These are phyloP conservation scores for Nitzschia sp. DNA, from an alignment of 108 stramenopile species.

Conservation along the genomic window DNA sequence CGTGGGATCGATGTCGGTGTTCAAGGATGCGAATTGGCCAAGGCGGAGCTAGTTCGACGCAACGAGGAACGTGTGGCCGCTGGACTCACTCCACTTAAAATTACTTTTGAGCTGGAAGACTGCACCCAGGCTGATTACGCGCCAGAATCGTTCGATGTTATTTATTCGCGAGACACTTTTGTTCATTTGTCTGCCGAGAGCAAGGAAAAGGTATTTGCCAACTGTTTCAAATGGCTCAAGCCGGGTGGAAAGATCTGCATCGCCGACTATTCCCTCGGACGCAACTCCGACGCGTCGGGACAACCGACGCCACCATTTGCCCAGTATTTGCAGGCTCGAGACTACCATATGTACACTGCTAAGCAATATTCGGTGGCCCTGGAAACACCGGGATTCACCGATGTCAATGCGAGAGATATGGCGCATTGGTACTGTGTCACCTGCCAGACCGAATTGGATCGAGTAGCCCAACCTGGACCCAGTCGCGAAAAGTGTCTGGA, in stretches of 20 bases:
- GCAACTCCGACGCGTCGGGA: background rate
- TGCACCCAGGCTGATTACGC: background rate
- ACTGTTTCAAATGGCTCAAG: constrained; percentile 21
- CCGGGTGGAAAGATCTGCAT: constrained; percentile 27
- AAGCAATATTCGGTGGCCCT: background rate
- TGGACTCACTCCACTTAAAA: background rate
- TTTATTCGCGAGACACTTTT: constrained; percentile 25
- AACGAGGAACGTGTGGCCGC: background rate
- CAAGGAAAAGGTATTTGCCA: constrained; percentile 7
- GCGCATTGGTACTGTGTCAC: constrained; percentile 23
- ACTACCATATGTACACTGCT: constrained; percentile 16
- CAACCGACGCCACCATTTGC: background rate
- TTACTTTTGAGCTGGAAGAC: constrained; percentile 10
- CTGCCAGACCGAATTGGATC: constrained; percentile 18
- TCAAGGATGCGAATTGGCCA: constrained; percentile 15
- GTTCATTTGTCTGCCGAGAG: constrained; percentile 4
- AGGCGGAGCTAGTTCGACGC: background rate
- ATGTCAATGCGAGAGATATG: constrained; percentile 9
- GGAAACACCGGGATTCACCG: constrained; percentile 7
- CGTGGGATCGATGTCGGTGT: constrained; percentile 18
- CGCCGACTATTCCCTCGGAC: constrained; percentile 13
- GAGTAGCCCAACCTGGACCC: constrained; percentile 7
- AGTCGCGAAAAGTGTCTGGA: constrained; percentile 3
- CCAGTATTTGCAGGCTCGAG: constrained; percentile 8
- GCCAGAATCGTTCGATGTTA: constrained; percentile 21